Evolutionary conservation across 495 filamentous ascomycete species (phyloP), one percentile per base, ranked within the genome.

Genomic region (Xylaria palmicola): DNA sequence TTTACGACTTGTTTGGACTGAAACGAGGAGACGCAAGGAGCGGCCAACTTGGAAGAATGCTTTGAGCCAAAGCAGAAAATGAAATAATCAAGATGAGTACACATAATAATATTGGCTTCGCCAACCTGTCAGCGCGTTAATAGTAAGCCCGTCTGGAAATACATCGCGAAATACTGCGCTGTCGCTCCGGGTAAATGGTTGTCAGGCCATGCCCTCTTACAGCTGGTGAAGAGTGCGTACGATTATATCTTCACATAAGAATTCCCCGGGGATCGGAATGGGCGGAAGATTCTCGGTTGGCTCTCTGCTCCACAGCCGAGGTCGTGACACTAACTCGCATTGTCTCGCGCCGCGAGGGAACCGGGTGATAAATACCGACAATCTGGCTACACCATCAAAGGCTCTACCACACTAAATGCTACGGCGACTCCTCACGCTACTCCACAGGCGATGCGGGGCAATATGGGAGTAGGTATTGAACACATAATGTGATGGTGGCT

Each of bases 1-100:
- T 8, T 51, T 60, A 52, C 47, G 57, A 52, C 36, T 30, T 60
- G 24, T 34, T 60, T 60, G 57, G 45, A 51, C 36, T 60, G 48
- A 52, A 44, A 52, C 26, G 36, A n/a, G n/a, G 44, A 48, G 41
- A 48, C 30, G 30, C 19, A 10, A 6, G 29, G 19, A 37, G 41
- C 19, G 55, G 43, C n/a, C 30, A 39, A 48, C 32, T 9, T 34
- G 39, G 13, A 20, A 49, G 19, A 43, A 6, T 34, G 47, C 29
- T 50, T 59, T 40, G 4, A 53, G 10, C 22, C 19, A 27, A 44
- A 44, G 58, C 49, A 45, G 40, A 60, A 60, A 19, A 36, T 22
- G 1, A 52, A n/a, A 61, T 54, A 55, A 48, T 47, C 36, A 40
- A 45, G 34, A 36, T 32, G 20, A 27, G 13, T 13, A 20, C 26